Percentiles rank a stretch among this genome's conserved stretches.
phyloP scores from a whole-genome alignment of 352 stramenopile species.

The Phytophthora brassicae region DNA sequence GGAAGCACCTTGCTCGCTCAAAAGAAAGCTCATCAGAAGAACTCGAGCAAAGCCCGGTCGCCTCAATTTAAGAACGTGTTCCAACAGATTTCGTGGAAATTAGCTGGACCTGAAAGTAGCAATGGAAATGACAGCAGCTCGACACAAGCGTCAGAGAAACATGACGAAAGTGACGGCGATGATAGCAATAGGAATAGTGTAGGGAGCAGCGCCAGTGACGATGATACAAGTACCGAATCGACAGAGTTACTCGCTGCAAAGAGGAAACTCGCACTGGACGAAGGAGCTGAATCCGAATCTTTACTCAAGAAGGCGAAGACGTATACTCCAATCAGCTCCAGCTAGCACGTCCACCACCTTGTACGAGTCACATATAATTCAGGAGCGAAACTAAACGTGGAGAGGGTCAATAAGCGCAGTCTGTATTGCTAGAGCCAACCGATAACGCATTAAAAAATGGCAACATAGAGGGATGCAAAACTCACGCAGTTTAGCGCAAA shows the following conservation, averaged over 20 bases:
- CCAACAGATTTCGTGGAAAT: slow-evolving; percentile 77
- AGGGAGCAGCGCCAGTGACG: slow-evolving; percentile 16
- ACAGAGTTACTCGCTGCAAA: slow-evolving; percentile 41
- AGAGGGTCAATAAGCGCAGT: slow-evolving; percentile 20
- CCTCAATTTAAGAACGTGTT: slow-evolving; percentile 81
- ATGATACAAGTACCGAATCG: slow-evolving; percentile 15
- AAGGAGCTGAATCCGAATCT: slow-evolving; percentile 48
- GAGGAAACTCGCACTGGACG: slow-evolving; percentile 66
- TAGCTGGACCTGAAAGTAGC: slow-evolving; percentile 19
- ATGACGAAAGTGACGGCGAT: slow-evolving; percentile 6
- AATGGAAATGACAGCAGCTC: slow-evolving; percentile 16
- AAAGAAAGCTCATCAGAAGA: slow-evolving; percentile 48
- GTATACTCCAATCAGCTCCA: slow-evolving; percentile 72
- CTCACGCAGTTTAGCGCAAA: neutral
- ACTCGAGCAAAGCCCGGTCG: slow-evolving; percentile 38
- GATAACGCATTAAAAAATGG: slow-evolving; percentile 42
- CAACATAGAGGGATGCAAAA: slow-evolving; percentile 41
- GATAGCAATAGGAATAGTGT: slow-evolving; percentile 42
- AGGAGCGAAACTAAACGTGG: slow-evolving; percentile 18
- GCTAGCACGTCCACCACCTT: slow-evolving; percentile 28
- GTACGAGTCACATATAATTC: slow-evolving; percentile 25
- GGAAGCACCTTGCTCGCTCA: slow-evolving; percentile 38
- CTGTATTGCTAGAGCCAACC: slow-evolving; percentile 36
- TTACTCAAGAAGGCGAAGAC: slow-evolving; percentile 77
- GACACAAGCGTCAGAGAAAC: slow-evolving; percentile 6